Evolutionary conservation across 202 grass and related monocot species (phyloP).

Genomic region (Saccharum hybrid): DNA sequence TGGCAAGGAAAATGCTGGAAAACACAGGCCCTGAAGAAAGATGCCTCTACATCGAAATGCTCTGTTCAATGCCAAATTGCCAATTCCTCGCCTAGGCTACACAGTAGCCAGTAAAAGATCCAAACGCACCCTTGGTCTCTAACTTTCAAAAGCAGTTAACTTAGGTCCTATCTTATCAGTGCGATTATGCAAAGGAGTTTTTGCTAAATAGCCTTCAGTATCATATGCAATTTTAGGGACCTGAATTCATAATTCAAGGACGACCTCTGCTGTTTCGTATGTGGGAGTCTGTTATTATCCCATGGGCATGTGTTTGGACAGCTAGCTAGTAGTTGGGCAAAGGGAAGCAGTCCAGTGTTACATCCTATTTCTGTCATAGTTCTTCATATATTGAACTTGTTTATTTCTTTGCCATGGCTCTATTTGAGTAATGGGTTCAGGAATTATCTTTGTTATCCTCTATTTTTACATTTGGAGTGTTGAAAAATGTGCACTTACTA

Average conservation of each 20-base stretch:
- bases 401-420: neutral
- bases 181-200: neutral
- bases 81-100: neutral
- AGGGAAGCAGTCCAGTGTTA: neutral
- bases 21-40: neutral
- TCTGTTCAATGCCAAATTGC: neutral
- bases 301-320: neutral
- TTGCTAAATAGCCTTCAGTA: neutral
- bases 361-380: neutral
- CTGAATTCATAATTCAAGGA: neutral
- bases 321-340: neutral
- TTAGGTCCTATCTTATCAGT: neutral
- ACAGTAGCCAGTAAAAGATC: neutral
- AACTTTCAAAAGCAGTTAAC: slow-evolving; percentile 16
- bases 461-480: slow-evolving; percentile 24
- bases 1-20: neutral
- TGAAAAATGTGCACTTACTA: slow-evolving; percentile 29
- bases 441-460: neutral
- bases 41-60: neutral
- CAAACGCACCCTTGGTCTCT: neutral
- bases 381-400: slow-evolving; percentile 17
- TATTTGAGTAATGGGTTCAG: neutral
- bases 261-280: neutral
- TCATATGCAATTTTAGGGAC: neutral
- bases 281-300: neutral